phyloP scores from a whole-genome alignment of 164 flowering plant species.

The Malania oleifera region DNA sequence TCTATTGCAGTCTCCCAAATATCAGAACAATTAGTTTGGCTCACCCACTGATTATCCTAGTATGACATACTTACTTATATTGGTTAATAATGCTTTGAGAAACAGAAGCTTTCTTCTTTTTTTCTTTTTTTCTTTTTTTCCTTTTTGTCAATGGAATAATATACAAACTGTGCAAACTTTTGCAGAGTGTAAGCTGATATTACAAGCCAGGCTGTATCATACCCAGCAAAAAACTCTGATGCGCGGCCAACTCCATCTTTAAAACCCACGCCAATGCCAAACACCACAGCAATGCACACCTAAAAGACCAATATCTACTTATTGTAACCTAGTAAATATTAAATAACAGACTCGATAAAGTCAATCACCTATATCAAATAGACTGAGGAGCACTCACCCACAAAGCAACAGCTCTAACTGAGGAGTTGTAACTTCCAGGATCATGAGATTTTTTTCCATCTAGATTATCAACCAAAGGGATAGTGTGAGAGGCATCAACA shows the following conservation, averaged over 20 bases:
- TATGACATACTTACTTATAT: too few species aligned
- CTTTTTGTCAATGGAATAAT: too few species aligned
- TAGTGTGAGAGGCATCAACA: constrained; percentile 14
- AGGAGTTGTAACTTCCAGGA: constrained; percentile 29
- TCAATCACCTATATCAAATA: not conserved
- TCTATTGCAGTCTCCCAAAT: too few species aligned
- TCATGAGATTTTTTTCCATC: constrained; percentile 21
- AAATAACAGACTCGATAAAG: constrained; percentile 5
- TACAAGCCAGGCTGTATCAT: constrained; percentile 15
- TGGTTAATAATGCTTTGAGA: too few species aligned
- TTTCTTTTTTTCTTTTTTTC: too few species aligned
- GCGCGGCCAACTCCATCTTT: constrained; percentile 85
- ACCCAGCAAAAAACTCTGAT: constrained; percentile 97
- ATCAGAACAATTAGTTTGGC: too few species aligned
- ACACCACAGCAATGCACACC: constrained; percentile 76
- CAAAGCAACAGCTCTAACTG: constrained; percentile 60
- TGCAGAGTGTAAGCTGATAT: not conserved
- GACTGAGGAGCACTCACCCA: constrained; percentile 46
- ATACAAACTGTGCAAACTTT: too few species aligned
- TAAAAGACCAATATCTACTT: constrained; percentile 22
- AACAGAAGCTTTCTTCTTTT: too few species aligned
- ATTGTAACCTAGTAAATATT: constrained; percentile 7
- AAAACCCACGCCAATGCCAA: constrained; percentile 83
- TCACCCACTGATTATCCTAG: too few species aligned
- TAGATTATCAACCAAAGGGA: constrained; percentile 16